Base-by-base conservation (phyloP, 2,329 filamentous ascomycete genomes). In the Pestalotiopsis sp. region DNA sequence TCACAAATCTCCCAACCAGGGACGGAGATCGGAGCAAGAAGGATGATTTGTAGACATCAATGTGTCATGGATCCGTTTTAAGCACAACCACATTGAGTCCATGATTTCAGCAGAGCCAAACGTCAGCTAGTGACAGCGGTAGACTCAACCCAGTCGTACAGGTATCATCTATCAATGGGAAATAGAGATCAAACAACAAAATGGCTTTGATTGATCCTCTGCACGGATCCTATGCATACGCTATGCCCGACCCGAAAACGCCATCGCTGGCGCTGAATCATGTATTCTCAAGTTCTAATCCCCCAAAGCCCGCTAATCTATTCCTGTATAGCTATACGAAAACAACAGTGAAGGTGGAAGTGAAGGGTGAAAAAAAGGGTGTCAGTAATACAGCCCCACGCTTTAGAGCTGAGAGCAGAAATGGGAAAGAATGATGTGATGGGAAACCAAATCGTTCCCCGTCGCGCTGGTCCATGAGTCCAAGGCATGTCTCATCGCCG, bases 1-100 rank as follows among this genome's bases (percentile, higher is more conserved):
- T 91, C 2, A 87, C 86, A 17, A 85, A 91, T 73, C 83, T 88
- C 58, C 88, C 89, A 4, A 40, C 22, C 1, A 91, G 97, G 82
- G 97, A 94, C 79, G 94, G 30, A 17, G 57, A 55, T 40, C 64
- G 57, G 35, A 59, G 55, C 64, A 58, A 66, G 22, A 66, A 66
- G 55, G 64, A 66, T 26, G 55, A 30, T 14, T 26, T 55, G 7
- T 63, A 48, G 39, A 20, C 39, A 52, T 17, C 14, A n/a, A 35
- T 35, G 30, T 48, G 38, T 14, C 20, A 44, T 13, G 5, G 9
- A 52, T n/a, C 44, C 7, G 2, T n/a, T 52, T 3, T 6, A n/a
- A n/a, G 9, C 7, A 52, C 44, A 39, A 39, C n/a, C 26, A 26
- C 6, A 13, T 58, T 22, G 9, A 57, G n/a, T 20, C 44, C 20